phyloP scores from a whole-genome alignment of 2,329 filamentous ascomycete genomes.

The Amylocarpus encephaloides region DNA sequence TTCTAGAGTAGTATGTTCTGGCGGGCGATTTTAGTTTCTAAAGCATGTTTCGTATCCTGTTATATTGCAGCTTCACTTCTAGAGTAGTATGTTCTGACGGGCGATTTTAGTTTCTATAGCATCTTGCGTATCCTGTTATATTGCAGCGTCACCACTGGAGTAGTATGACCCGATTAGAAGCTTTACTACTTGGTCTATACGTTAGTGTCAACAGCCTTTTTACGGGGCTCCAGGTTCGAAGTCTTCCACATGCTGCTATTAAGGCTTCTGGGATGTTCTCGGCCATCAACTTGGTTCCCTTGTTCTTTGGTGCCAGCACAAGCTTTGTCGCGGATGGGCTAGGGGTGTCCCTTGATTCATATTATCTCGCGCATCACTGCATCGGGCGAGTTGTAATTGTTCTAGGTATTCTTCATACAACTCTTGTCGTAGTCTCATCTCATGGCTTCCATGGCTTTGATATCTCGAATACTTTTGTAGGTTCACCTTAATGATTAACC shows the following conservation, averaged over 20 bases:
- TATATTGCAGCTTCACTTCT: no score
- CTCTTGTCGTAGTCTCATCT: slow-evolving; percentile 3
- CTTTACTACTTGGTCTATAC: neutral
- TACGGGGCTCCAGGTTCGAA: slow-evolving; percentile 8
- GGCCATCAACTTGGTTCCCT: slow-evolving; percentile 16
- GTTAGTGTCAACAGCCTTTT: slow-evolving; percentile 11
- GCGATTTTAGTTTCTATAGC: no score
- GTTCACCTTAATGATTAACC: no score
- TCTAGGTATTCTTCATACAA: slow-evolving; percentile 12
- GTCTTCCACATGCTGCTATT: slow-evolving; percentile 10
- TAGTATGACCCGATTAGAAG: no score
- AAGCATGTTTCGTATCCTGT: no score
- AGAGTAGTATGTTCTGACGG: no score
- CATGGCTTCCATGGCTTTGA: no score
- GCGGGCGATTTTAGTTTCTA: no score
- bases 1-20: no score
- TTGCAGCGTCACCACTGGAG: no score
- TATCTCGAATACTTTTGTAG: no score
- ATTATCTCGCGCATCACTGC: slow-evolving; percentile 18
- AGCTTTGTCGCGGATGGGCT: slow-evolving; percentile 12
- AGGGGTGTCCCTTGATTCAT: slow-evolving; percentile 13
- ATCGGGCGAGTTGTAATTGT: slow-evolving; percentile 15
- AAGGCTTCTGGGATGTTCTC: slow-evolving; percentile 13
- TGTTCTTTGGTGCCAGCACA: slow-evolving; percentile 16
- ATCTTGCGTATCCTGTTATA: no score